Percentiles rank a stretch among this genome's conserved stretches.
These are phyloP conservation scores for Cyclostephanos invisitatus DNA, from an alignment of 108 stramenopile genomes.

Conservation along the genomic window DNA sequence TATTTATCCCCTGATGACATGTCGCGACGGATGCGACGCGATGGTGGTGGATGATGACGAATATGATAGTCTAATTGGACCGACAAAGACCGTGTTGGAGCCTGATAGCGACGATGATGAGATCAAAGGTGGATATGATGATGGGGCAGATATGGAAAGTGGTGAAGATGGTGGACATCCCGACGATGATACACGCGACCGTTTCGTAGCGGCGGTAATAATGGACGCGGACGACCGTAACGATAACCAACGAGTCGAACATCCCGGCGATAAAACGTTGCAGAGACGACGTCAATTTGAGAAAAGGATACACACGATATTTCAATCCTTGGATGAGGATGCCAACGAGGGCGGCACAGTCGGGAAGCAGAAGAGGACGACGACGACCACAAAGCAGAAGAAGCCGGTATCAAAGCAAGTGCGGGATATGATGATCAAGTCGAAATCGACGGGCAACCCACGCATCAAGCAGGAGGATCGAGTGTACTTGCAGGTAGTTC, in stretches of 20 bases:
- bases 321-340: slow-evolving; percentile 5
- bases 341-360: slow-evolving; percentile 10
- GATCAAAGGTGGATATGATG: slow-evolving; percentile 7
- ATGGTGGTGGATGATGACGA: background rate
- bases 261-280: background rate
- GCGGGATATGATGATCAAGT: slow-evolving; percentile 70
- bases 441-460: slow-evolving; percentile 64
- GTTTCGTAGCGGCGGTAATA: background rate
- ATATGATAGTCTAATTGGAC: slow-evolving; percentile 17
- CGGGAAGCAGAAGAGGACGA: slow-evolving; percentile 23
- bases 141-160: background rate
- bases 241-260: background rate
- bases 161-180: background rate
- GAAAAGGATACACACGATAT: slow-evolving; percentile 21
- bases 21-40: background rate
- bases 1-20: slow-evolving; percentile 8
- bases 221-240: background rate
- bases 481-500: slow-evolving; percentile 62
- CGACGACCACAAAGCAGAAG: slow-evolving; percentile 52
- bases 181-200: background rate
- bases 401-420: slow-evolving; percentile 71
- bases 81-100: slow-evolving; percentile 39
- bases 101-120: slow-evolving; percentile 34
- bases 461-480: slow-evolving; percentile 62
- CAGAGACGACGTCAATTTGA: slow-evolving; percentile 5